Conservation (phyloP, 192 early-diverging fungal species). For the Coemansia umbellata region DNA sequence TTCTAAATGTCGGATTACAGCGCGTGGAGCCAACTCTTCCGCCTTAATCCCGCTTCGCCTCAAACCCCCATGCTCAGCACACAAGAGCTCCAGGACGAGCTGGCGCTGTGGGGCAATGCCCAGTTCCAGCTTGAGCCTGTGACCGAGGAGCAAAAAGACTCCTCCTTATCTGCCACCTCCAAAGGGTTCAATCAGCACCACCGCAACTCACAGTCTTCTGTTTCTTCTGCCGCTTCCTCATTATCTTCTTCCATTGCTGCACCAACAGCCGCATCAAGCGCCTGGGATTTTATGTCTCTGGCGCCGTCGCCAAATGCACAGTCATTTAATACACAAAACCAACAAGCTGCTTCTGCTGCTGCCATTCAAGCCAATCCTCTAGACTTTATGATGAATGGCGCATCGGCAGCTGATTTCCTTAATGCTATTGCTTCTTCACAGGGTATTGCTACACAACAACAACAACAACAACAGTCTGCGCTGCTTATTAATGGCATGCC, state of each 20-base stretch:
- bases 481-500: slow-evolving; percentile 16
- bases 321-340: no score
- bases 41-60: slow-evolving; percentile 55
- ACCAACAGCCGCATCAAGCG: slow-evolving; percentile 2
- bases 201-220: neutral
- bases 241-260: neutral
- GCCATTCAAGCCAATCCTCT: slow-evolving; percentile 19
- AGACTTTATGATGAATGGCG: slow-evolving; percentile 32
- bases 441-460: slow-evolving; percentile 11
- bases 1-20: slow-evolving; percentile 46
- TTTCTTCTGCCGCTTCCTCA: neutral
- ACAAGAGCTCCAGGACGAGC: slow-evolving; percentile 61
- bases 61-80: slow-evolving; percentile 52
- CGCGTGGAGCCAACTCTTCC: slow-evolving; percentile 44
- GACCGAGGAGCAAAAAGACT: slow-evolving; percentile 10
- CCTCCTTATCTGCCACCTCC: neutral
- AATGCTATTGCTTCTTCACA: slow-evolving; percentile 20
- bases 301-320: slow-evolving; percentile 1
- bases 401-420: slow-evolving; percentile 22
- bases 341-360: neutral
- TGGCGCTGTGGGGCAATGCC: slow-evolving; percentile 64
- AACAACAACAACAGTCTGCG: slow-evolving; percentile 15
- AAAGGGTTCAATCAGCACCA: neutral
- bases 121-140: slow-evolving; percentile 64
- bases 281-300: slow-evolving; percentile 5